Evolutionary conservation across 352 stramenopile genomes (phyloP), one percentile per base, ranked within the genome.

Genomic region (Thraustotheca clavata): DNA sequence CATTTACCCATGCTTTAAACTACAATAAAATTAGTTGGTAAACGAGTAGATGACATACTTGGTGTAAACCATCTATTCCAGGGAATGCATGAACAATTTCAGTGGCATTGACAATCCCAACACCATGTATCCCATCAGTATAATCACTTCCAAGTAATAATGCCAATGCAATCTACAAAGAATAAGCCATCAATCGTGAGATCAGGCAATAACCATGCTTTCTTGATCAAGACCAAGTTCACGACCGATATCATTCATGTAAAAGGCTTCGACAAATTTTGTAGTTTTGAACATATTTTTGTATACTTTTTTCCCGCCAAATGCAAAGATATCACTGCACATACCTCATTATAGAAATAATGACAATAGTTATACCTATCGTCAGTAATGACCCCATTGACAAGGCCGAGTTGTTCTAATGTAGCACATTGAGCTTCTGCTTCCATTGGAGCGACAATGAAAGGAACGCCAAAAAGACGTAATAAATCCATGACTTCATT

Each of bases 221-320:
- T 98, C 83, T 33, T 89, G 88, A 18, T 80, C 85, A 26, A 99
- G 89, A 4, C 86, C 90, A 40, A 99, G 74, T 63, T 99, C 95
- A 29, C 74, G 76, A 66, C 97, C 69, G 20, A 98, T 88, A 69
- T 99, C 96, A 20, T 80, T 69, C 6, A 91, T 87, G 35, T 83
- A 88, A 73, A 99, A 99, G 1, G 88, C 95, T 78, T 99, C 96
- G 9, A 99, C 97, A 73, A 97, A 99, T 69, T 98, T 98, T 59
- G 97, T 85, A 62, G 99, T 92, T 62, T 99, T 92, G 67, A 99
- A 99, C 69, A 99, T 99, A 72, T 99, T 99, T 69, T 98, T 98
- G 79, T 99, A 99, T 18, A 99, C 86, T 27, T 71, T 80, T 40
- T 83, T 73, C 14, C 87, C 96, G 16, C 97, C 97, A 73, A 99